Conservation (phyloP, 257 asterid species). For the Nemophila menziesii region DNA sequence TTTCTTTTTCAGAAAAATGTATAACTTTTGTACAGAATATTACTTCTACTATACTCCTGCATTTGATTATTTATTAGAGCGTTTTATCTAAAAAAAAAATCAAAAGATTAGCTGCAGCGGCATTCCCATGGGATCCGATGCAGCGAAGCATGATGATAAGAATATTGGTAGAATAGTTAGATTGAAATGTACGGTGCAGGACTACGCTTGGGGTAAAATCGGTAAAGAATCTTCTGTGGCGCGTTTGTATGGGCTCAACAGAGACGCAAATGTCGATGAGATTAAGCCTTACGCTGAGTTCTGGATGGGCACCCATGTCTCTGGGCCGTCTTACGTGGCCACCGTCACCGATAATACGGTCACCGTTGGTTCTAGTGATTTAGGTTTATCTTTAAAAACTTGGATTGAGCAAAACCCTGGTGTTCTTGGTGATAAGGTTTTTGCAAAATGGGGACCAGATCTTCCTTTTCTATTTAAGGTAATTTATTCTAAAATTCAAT, state of each 20-base stretch:
- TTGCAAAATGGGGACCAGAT: constrained; percentile 53
- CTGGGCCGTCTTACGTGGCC: constrained; percentile 58
- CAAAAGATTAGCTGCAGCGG: constrained; percentile 5
- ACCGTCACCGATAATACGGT: not conserved
- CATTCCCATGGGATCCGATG: not conserved
- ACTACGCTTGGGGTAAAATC: constrained; percentile 60
- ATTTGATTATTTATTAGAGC: too few relatives aligned
- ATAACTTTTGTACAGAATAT: too few relatives aligned
- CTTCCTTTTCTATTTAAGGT: constrained; percentile 98
- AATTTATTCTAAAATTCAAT: not conserved
- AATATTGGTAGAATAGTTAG: constrained; percentile 15
- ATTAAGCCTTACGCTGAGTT: constrained; percentile 63
- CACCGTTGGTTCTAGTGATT: constrained; percentile 7
- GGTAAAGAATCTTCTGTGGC: constrained; percentile 43
- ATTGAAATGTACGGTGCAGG: constrained; percentile 50
- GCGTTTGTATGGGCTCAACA: not conserved
- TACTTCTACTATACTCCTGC: too few relatives aligned
- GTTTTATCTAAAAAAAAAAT: constrained; percentile 10
- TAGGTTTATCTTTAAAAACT: constrained; percentile 43
- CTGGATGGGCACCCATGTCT: constrained; percentile 92
- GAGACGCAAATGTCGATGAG: constrained; percentile 22
- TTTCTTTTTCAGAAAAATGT: too few relatives aligned
- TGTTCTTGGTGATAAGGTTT: constrained; percentile 68
- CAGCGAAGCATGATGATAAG: not conserved
- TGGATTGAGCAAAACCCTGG: constrained; percentile 67